Evolutionary conservation across 2,329 filamentous ascomycete genomes (phyloP).

Genomic region (Hymenoscyphus salicellus): DNA sequence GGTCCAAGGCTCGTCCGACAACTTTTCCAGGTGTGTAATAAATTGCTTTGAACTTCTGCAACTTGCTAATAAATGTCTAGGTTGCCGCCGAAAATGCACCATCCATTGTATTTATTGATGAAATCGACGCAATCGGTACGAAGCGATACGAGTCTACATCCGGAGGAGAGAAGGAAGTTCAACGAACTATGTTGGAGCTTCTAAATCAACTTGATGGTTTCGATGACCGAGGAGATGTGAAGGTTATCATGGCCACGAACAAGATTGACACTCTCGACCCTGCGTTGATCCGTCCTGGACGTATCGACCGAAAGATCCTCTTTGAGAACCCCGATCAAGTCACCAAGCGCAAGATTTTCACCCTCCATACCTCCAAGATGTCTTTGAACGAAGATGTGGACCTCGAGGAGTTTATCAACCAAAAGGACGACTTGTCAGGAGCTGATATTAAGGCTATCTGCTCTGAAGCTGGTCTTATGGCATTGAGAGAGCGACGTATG

Average conservation of each 20-base stretch:
- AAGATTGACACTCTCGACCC: constrained; percentile 98
- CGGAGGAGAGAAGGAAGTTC: constrained; percentile 93
- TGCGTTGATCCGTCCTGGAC: constrained; percentile 90
- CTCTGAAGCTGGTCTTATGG: constrained; percentile 92
- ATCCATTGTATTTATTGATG: constrained; percentile 97
- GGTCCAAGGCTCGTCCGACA: constrained; percentile 92
- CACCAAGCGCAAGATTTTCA: constrained; percentile 97
- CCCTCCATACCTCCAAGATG: constrained; percentile 98
- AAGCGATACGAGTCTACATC: constrained; percentile 98
- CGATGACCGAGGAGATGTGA: constrained; percentile 97
- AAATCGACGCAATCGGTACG: constrained; percentile 97
- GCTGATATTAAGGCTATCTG: constrained; percentile 99
- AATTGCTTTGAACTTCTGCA: not conserved
- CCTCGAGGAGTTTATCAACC: constrained; percentile 94
- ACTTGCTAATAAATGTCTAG: constrained; percentile 40
- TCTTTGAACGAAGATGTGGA: constrained; percentile 95
- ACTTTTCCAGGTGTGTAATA: constrained; percentile 70
- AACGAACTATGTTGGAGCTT: constrained; percentile 96
- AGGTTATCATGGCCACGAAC: constrained; percentile 99
- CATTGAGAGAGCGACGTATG: constrained; percentile 92
- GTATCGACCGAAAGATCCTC: constrained; percentile 96
- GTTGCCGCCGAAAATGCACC: constrained; percentile 94
- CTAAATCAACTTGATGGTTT: constrained; percentile 98
- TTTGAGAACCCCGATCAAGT: constrained; percentile 73
- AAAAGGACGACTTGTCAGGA: constrained; percentile 96